Evolutionary conservation across 2,329 filamentous ascomycete species (phyloP), one percentile per base, ranked within the genome.

Genomic region (Didymella segeticola): DNA sequence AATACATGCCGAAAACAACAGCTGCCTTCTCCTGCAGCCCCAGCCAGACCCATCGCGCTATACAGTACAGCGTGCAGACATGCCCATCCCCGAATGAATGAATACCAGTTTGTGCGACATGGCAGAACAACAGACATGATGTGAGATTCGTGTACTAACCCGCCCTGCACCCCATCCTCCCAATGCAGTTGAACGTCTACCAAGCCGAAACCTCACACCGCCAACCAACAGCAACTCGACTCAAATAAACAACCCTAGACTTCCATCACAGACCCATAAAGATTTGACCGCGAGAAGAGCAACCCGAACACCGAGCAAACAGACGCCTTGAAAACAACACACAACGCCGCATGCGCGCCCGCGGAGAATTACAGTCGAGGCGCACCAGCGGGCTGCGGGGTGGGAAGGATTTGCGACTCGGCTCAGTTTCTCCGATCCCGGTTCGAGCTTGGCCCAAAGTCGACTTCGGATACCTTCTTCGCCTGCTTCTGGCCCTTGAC

Each of bases 401-500:
- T 23, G 29, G 37, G 26, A 41, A 51, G 38, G 26, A 39, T 53
- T 47, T 22, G 31, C 23, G 29, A 34, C 51, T 45, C 39, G 39
- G 51, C 56, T 60, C 61, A 70, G 49, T 62, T 60, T 47, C 67
- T 62, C 39, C 70, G 64, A 43, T 70, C 68, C 29, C 69, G 68
- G 47, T 52, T 50, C 25, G 68, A 64, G 47, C 69, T 70, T 30
- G 66, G 69, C 39, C 72, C 72, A 64, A 75, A 75, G 57, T 75
- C 72, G 36, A 73, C 67, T 55, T 75, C 62, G 34, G 69, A 65
- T 8, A 68, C 64, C 58, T 75, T 73, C 78, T 88, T 89, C 33
- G 51, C 51, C 47, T 93, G 90, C 79, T 95, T 96, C 67, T 90
- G 86, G 30, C 87, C 84, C 80, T 96, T 96, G 80, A 96, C 89